Percentiles rank a stretch among this genome's conserved stretches.
phyloP scores from a whole-genome alignment of 2,329 filamentous ascomycete genomes.

The Acrodontium crateriforme region DNA sequence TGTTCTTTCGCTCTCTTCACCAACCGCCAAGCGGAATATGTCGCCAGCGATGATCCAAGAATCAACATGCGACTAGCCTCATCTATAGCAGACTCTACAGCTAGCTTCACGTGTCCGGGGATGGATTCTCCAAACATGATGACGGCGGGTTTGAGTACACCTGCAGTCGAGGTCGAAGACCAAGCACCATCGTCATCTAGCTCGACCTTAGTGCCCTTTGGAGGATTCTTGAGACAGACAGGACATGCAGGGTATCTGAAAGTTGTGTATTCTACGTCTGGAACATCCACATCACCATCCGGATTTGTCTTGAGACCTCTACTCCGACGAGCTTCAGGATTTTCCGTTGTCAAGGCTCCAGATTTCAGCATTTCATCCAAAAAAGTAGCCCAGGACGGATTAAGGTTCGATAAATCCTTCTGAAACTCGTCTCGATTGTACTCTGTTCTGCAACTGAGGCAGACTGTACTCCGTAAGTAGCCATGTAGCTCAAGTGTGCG shows the following conservation, averaged over 20 bases:
- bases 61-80: conserved; percentile 61
- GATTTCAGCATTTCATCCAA: conserved; percentile 56
- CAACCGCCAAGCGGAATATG: conserved; percentile 86
- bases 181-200: conserved; percentile 73
- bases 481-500: conserved; percentile 81
- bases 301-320: conserved; percentile 74
- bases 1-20: conserved; percentile 70
- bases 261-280: conserved; percentile 71
- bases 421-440: conserved; percentile 65
- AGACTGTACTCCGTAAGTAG: conserved; percentile 69
- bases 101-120: conserved; percentile 49
- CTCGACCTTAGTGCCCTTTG: conserved; percentile 44
- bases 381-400: conserved; percentile 74
- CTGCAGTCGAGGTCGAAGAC: conserved; percentile 42
- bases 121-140: conserved; percentile 97
- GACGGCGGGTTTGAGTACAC: conserved; percentile 82
- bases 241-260: conserved; percentile 89
- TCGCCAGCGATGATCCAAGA: conserved; percentile 80
- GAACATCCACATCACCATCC: conserved; percentile 86
- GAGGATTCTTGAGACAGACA: conserved; percentile 54
- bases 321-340: conserved; percentile 52
- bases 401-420: conserved; percentile 57
- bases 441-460: conserved; percentile 61
- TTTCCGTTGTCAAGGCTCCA: conserved; percentile 65
- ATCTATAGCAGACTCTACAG: conserved; percentile 70